Percentiles rank a stretch among this genome's conserved stretches.
phyloP scores from a whole-genome alignment of 768 basidiomycete species.

The Inosperma sp. region DNA sequence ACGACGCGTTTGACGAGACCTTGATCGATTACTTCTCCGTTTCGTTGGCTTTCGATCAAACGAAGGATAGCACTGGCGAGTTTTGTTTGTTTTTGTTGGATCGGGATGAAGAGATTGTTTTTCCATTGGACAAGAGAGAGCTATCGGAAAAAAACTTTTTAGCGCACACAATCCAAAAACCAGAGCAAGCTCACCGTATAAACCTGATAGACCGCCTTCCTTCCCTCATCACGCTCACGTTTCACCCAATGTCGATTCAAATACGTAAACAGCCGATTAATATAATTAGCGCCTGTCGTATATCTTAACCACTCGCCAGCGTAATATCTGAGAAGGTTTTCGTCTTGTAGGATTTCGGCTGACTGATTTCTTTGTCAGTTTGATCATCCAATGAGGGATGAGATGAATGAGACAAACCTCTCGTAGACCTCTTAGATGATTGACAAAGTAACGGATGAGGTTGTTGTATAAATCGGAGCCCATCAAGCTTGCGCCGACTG shows the following conservation, averaged over 20 bases:
- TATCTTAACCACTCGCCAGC: conserved; percentile 93
- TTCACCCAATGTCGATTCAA: conserved; percentile 99
- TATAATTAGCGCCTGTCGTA: conserved; percentile 95
- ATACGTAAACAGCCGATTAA: conserved; percentile 96
- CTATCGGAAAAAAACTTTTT: conserved; percentile 35
- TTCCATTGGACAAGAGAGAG: conserved; percentile 98
- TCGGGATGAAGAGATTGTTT: conserved; percentile 78
- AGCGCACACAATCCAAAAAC: conserved; percentile 3
- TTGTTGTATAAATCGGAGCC: conserved; percentile 96
- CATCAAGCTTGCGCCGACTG: conserved; percentile 92
- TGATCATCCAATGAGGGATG: conserved; percentile 10
- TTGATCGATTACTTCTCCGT: conserved; percentile 92
- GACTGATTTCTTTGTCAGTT: conserved; percentile 41
- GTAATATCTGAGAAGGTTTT: conserved; percentile 86
- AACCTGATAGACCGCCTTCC: conserved; percentile 90
- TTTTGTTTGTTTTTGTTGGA: conserved; percentile 80
- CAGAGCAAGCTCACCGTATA: conserved; percentile 68
- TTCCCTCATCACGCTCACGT: conserved; percentile 93
- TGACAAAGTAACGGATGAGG: conserved; percentile 84
- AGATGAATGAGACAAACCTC: conserved; percentile 27
- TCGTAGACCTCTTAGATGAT: conserved; percentile 70
- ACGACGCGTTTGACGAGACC: conserved; percentile 91
- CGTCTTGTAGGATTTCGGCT: conserved; percentile 78
- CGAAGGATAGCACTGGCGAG: conserved; percentile 83
- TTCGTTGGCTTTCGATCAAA: conserved; percentile 88